Evolutionary conservation across 2,329 filamentous ascomycete genomes (phyloP), one percentile per base, ranked within the genome.

Genomic region (Ophiobolus disseminans): DNA sequence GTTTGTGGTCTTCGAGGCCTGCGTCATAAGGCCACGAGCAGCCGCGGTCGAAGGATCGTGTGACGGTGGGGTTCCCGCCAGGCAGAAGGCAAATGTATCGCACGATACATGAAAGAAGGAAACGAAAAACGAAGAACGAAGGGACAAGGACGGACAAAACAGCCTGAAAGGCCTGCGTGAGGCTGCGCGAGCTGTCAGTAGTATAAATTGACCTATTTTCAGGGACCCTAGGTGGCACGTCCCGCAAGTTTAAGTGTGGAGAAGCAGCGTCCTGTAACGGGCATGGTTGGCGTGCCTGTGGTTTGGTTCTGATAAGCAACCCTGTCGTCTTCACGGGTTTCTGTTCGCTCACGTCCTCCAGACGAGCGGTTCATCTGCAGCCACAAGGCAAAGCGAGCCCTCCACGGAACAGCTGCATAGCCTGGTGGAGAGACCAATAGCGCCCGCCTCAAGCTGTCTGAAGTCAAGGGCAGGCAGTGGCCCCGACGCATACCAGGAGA

Each of bases 221-320:
- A 55, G 45, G 48, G 50, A 58, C 55, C 61, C 64, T 58, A 58
- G 58, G 48, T 50, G 56, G 60, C 56, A 60, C 39, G 41, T 65
- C 62, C 61, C 58, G 62, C 55, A 50, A 47, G 47, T 53, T 46
- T 57, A 57, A 47, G 57, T 60, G 58, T 50, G 58, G 57, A 62
- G 65, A 62, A 57, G 53, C 45, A 58, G 54, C 31, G 19, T 40
- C 57, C 57, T 39, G 36, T 56, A 63, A 55, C 22, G 56, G 58
- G 32, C 22, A 41, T 50, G 40, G 48, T 37, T 60, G 60, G 56
- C 53, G 44, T 57, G 54, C 53, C 53, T 38, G 50, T 59, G 58
- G 55, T 53, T 53, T 61, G 48, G 57, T 51, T 40, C 60, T 62
- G 68, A 71, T 72, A 72, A 72, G 68, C 48, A 63, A 53, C 54